These are phyloP conservation scores for Holtermanniella nyarrowii DNA, from an alignment of 768 basidiomycete genomes.

Conservation along the genomic window DNA sequence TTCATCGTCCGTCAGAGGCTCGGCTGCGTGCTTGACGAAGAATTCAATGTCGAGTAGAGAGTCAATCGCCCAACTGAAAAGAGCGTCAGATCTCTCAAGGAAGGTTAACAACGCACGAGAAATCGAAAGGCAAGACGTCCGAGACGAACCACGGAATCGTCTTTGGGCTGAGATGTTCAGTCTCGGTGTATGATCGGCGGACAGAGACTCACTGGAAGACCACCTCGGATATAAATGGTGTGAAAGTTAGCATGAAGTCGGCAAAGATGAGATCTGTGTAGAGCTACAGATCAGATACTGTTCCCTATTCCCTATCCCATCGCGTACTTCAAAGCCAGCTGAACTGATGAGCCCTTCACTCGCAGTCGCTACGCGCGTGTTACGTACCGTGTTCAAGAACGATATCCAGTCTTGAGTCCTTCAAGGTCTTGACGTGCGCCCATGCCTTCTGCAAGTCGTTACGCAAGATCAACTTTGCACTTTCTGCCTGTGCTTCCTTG, in stretches of 20 bases:
- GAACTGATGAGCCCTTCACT: not conserved
- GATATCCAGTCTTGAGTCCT: conserved; percentile 59
- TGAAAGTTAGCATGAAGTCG: conserved; percentile 73
- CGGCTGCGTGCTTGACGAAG: conserved; percentile 48
- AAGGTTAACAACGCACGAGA: conserved; percentile 40
- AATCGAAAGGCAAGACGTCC: conserved; percentile 83
- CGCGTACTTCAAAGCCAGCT: not conserved
- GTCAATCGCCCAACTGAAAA: conserved; percentile 47
- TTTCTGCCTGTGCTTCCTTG: conserved; percentile 63
- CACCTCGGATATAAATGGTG: conserved; percentile 67
- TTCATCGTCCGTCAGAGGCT: conserved; percentile 34
- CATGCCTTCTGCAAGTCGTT: conserved; percentile 72
- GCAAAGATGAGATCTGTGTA: conserved; percentile 82
- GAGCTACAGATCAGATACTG: conserved; percentile 51
- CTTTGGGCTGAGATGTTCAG: conserved; percentile 58
- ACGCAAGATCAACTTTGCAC: conserved; percentile 68
- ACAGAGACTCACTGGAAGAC: conserved; percentile 68
- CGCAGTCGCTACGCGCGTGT: too few relatives aligned
- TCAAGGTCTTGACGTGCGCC: conserved; percentile 55
- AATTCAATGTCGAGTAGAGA: conserved; percentile 43
- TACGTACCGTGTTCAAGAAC: conserved; percentile 76
- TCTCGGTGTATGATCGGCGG: not conserved
- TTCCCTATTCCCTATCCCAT: not conserved
- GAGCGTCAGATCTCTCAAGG: not conserved
- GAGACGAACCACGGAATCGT: conserved; percentile 96